phyloP scores from a whole-genome alignment of 2,329 filamentous ascomycete genomes.

The Chrysoporthe cubensis region DNA sequence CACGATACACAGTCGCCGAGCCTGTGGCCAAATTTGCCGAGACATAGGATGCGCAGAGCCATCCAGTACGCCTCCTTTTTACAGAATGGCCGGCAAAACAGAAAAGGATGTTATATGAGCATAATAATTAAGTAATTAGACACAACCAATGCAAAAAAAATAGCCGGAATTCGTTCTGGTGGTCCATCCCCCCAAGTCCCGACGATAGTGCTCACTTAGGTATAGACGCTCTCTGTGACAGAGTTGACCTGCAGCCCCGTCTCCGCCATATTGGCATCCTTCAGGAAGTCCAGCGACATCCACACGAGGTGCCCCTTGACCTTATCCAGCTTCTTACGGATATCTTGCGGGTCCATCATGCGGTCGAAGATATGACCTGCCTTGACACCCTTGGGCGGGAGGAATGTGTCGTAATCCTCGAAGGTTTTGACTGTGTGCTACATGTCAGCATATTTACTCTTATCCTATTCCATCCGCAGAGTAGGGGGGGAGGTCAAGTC shows the following conservation, averaged over 20 bases:
- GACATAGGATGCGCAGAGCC: neutral
- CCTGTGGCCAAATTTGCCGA: neutral
- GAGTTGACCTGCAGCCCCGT: constrained; percentile 83
- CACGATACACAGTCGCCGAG: neutral
- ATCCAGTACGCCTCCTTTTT: neutral
- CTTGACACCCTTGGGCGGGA: constrained; percentile 71
- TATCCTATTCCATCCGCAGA: neutral
- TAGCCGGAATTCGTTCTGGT: neutral
- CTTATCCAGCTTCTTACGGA: constrained; percentile 74
- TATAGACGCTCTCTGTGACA: constrained; percentile 86
- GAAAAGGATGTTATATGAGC: neutral
- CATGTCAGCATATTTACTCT: neutral
- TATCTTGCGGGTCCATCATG: constrained; percentile 72
- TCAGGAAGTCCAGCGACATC: constrained; percentile 90
- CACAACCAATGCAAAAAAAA: neutral
- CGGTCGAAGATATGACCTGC: constrained; percentile 86
- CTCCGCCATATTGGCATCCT: constrained; percentile 87
- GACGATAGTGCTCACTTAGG: constrained; percentile 47
- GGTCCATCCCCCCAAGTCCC: neutral
- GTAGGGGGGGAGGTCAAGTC: neutral
- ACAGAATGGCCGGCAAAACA: neutral
- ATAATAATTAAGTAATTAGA: constrained; percentile 17
- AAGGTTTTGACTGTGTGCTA: constrained; percentile 74
- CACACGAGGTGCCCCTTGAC: constrained; percentile 90
- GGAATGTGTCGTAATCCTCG: constrained; percentile 83